These are phyloP conservation scores for Plectosphaerella cucumerina DNA, from an alignment of 2,329 filamentous ascomycete genomes.

Conservation along the genomic window DNA sequence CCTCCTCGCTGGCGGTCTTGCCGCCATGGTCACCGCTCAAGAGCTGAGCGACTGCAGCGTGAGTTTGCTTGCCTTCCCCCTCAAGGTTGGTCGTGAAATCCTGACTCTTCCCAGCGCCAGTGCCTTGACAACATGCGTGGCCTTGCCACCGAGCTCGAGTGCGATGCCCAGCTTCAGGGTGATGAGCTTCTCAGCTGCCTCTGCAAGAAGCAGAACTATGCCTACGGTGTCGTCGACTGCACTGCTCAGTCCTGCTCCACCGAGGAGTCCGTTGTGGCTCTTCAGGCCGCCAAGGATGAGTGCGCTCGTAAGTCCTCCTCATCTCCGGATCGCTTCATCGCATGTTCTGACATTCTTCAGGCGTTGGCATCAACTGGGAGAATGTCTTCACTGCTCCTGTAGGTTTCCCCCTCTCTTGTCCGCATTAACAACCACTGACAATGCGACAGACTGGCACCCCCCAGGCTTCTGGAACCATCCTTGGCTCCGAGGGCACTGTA, in stretches of 20 bases:
- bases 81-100: background rate
- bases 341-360: background rate
- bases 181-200: slow-evolving; percentile 38
- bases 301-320: slow-evolving; percentile 31
- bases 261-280: slow-evolving; percentile 27
- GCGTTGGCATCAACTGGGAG: background rate
- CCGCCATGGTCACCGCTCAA: slow-evolving; percentile 34
- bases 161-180: slow-evolving; percentile 19
- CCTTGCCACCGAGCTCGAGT: slow-evolving; percentile 39
- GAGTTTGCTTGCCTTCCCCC: slow-evolving; percentile 26
- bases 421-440: background rate
- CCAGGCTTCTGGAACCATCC: background rate
- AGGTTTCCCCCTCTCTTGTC: background rate
- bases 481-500: background rate
- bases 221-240: slow-evolving; percentile 49
- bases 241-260: slow-evolving; percentile 35
- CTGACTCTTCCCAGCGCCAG: slow-evolving; percentile 31
- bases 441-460: background rate
- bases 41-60: slow-evolving; percentile 45
- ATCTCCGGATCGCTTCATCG: background rate
- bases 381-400: background rate
- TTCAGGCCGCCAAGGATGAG: slow-evolving; percentile 32
- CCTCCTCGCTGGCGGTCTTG: slow-evolving; percentile 37
- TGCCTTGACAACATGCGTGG: slow-evolving; percentile 49
- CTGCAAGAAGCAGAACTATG: slow-evolving; percentile 42